Percentiles rank a stretch among this genome's conserved stretches.
Conservation (phyloP, 116 monocot genomes). For the Dioscorea cayenensis region DNA sequence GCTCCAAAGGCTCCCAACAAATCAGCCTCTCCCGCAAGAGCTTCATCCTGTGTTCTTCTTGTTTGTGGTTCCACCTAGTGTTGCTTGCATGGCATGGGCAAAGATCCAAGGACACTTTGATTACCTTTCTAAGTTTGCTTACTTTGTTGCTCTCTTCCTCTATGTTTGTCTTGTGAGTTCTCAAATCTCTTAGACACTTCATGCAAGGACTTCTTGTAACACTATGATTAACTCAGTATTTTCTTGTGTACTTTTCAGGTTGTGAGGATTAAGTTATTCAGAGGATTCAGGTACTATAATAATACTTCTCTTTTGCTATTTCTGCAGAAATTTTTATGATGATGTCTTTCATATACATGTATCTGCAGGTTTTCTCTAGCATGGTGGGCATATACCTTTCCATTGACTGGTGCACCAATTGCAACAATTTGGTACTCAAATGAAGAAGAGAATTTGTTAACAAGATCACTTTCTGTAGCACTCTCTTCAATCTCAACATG, state of each 20-base stretch:
- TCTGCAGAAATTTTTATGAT: too few relatives aligned
- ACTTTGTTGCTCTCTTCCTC: slow-evolving; percentile 67
- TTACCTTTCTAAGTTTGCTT: slow-evolving; percentile 42
- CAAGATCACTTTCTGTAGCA: slow-evolving; percentile 19
- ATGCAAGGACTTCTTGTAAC: not conserved
- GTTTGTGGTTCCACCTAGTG: slow-evolving; percentile 68
- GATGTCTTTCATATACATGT: too few relatives aligned
- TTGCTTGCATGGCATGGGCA: slow-evolving; percentile 73
- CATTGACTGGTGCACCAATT: slow-evolving; percentile 43
- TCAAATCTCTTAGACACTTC: not conserved
- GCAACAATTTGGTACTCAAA: slow-evolving; percentile 44
- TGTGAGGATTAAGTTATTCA: slow-evolving; percentile 68
- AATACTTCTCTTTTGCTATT: too few relatives aligned
- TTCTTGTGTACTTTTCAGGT: slow-evolving; percentile 31
- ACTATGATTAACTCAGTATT: not conserved
- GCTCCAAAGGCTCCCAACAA: slow-evolving; percentile 71
- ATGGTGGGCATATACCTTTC: slow-evolving; percentile 77
- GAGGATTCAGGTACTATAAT: slow-evolving; percentile 37
- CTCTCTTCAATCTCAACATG: slow-evolving; percentile 47
- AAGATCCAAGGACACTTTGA: slow-evolving; percentile 51
- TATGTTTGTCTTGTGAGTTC: slow-evolving; percentile 62
- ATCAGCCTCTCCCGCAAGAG: slow-evolving; percentile 61
- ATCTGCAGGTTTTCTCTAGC: slow-evolving; percentile 40
- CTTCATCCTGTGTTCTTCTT: slow-evolving; percentile 83
- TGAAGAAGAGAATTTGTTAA: slow-evolving; percentile 35